A percentile compares a stretch with the other conserved stretches of the same genome.
These are phyloP conservation scores for Linnemannia hyalina DNA, from an alignment of 192 early-diverging fungal species.

Conservation along the genomic window DNA sequence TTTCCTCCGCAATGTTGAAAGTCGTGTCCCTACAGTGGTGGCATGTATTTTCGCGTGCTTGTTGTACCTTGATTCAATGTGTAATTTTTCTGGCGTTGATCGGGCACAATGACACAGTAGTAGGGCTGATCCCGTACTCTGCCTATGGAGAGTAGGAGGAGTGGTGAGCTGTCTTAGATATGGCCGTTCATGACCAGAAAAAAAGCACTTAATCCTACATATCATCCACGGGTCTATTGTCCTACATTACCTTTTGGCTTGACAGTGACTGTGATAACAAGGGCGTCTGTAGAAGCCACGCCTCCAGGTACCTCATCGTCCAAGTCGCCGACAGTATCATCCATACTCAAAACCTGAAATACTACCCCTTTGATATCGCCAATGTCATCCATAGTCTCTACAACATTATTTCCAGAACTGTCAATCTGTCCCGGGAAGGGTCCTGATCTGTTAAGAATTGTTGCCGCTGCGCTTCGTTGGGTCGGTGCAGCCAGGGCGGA, in stretches of 20 bases:
- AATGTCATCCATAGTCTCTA: constrained; percentile 27
- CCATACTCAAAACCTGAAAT: constrained; percentile 19
- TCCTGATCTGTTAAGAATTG: constrained; percentile 1
- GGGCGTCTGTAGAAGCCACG: background rate
- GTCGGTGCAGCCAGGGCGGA: constrained; percentile 8
- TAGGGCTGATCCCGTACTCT: constrained; percentile 30
- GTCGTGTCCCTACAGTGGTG: background rate
- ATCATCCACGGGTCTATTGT: background rate
- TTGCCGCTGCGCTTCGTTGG: background rate
- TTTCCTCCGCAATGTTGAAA: background rate
- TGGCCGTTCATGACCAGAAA: background rate
- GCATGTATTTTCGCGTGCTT: background rate
- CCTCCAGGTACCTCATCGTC: background rate
- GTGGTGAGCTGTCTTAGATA: background rate
- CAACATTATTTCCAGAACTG: constrained; percentile 21
- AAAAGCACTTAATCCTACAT: background rate
- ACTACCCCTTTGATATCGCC: constrained; percentile 37
- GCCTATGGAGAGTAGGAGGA: constrained; percentile 18
- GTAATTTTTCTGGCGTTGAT: background rate
- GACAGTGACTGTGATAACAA: constrained; percentile 38
- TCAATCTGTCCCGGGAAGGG: constrained; percentile 41
- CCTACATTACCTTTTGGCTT: constrained; percentile 35
- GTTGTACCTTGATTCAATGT: background rate
- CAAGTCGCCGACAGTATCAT: background rate
- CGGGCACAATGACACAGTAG: constrained; percentile 20